phyloP scores from a whole-genome alignment of 2,329 filamentous ascomycete species.

The Didymella pomorum region DNA sequence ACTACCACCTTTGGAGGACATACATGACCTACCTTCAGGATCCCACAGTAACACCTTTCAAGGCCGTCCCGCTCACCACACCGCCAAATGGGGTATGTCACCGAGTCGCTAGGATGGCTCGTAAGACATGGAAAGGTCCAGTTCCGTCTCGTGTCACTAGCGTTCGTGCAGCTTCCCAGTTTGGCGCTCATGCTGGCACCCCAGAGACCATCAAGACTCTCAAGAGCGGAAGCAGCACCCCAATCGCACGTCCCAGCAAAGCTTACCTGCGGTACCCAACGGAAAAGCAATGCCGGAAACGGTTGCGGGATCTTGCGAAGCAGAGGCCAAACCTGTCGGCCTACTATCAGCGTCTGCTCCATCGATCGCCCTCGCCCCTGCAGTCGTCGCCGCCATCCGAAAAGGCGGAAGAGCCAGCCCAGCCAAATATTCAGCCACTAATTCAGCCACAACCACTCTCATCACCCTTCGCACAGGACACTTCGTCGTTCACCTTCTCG shows the following conservation, averaged over 20 bases:
- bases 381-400: constrained; percentile 50
- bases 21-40: constrained; percentile 72
- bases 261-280: constrained; percentile 62
- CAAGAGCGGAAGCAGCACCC: constrained; percentile 59
- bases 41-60: constrained; percentile 71
- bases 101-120: constrained; percentile 68
- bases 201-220: constrained; percentile 54
- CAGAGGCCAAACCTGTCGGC: constrained; percentile 68
- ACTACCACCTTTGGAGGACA: constrained; percentile 71
- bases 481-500: constrained; percentile 48
- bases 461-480: constrained; percentile 45
- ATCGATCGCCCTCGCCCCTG: constrained; percentile 68
- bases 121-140: constrained; percentile 65
- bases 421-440: constrained; percentile 26
- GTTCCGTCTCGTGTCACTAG: constrained; percentile 44
- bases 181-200: constrained; percentile 46
- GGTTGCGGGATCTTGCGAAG: constrained; percentile 67
- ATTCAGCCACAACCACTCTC: constrained; percentile 56
- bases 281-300: constrained; percentile 65
- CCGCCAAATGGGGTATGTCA: constrained; percentile 71
- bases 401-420: constrained; percentile 25
- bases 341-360: constrained; percentile 69
- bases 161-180: constrained; percentile 29
- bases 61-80: constrained; percentile 69
- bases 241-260: constrained; percentile 51